Evolutionary conservation across 441 rosid species (phyloP).

Genomic region (Adansonia gregorii): DNA sequence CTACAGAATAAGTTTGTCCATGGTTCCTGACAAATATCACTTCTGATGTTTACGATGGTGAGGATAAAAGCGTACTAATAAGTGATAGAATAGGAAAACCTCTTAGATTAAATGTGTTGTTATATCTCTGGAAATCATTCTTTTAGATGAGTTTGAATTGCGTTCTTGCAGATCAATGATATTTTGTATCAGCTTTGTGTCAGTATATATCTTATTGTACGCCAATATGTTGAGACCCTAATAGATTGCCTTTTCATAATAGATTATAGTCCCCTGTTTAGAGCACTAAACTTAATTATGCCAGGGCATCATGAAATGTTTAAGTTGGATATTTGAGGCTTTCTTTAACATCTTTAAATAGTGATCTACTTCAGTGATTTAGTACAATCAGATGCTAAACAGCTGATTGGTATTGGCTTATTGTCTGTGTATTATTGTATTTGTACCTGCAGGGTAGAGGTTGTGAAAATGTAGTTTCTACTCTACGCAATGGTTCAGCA

Average conservation of each 20-base stretch:
- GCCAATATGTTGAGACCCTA: not conserved
- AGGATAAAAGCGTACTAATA: not conserved
- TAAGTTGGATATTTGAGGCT: not conserved
- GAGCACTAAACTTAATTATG: not conserved
- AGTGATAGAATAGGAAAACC: conserved; percentile 3
- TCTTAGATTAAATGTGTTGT: not conserved
- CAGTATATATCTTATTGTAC: not conserved
- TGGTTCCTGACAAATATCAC: not conserved
- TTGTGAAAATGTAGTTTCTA: conserved; percentile 75
- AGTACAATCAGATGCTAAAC: conserved; percentile 2
- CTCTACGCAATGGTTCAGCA: conserved; percentile 91
- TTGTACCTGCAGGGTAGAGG: conserved; percentile 69
- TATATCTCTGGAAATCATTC: not conserved
- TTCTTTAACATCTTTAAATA: conserved; percentile 4
- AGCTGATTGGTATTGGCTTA: not conserved
- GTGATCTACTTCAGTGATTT: conserved; percentile 12
- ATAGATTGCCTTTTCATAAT: conserved; percentile 7
- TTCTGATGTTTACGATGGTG: conserved; percentile 5
- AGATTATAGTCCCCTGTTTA: not conserved
- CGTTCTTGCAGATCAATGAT: not conserved
- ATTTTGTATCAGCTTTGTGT: not conserved
- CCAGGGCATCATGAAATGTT: not conserved
- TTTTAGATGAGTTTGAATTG: conserved; percentile 8
- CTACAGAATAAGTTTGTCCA: not conserved
- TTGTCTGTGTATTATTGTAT: not conserved